Evolutionary conservation across 1,139 yeast species (phyloP), one percentile per base, ranked within the genome.

Genomic region (Pichia sp.): DNA sequence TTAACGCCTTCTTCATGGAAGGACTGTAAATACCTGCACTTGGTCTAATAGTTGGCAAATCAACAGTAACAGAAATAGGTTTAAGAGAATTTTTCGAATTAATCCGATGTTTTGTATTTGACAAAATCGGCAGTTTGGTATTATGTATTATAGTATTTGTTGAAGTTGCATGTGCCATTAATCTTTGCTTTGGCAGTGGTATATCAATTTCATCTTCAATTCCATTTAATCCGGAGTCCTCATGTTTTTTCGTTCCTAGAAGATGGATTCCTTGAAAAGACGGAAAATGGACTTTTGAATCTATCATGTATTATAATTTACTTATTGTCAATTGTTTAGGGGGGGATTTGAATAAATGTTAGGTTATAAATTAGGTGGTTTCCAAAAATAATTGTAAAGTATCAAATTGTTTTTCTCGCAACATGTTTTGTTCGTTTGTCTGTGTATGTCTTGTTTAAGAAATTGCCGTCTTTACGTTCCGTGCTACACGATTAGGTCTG

Each of bases 41-140:
- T 18, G 51, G 51, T 13, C 47, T 45, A 13, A 48, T 40, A 1
- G 51, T 48, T 9, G 51, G 51, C 9, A 48, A 36, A 43, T 48
- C 49, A 12, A 48, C 51, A 18, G 51, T 40, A 4, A 48, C 34
- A 8, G 48, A 42, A 11, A 39, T 18, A n/a, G 34, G 8, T n/a
- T n/a, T 20, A 7, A 16, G 9, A 22, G 48, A 46, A 12, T 45
- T 41, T 22, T 36, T 36, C 5, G 39, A 36, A 15, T 23, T 23
- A 2, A 23, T n/a, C 8, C 27, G 22, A 20, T 36, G 26, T 11
- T 9, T 18, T 35, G 20, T 35, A 13, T 22, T n/a, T 30, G 36
- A 34, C 18, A 34, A 18, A 4, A 18, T 34, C 8, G 34, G 34
- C 15, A 18, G 7, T 32, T 32, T 32, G 11, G 22, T 18, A 8